Evolutionary conservation across 2,329 filamentous ascomycete genomes (phyloP), one percentile per base, ranked within the genome.

Genomic region (Colletotrichum magnum): DNA sequence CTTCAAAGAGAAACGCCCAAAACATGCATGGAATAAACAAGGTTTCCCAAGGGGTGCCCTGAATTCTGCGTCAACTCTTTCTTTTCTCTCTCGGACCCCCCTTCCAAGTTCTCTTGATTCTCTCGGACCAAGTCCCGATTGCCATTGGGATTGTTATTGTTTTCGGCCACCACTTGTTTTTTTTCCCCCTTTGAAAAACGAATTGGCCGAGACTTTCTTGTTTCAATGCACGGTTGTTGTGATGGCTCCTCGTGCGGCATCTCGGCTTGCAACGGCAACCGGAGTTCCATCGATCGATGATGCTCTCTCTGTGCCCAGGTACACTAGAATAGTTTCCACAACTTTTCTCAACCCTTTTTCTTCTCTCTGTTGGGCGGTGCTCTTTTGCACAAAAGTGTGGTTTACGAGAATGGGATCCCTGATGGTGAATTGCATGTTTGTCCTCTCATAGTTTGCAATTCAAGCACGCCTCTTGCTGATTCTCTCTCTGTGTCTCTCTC

Each of bases 401-500:
- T 45, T 50, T 45, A 53, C 41, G 58, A 68, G 52, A 64, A 7
- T 58, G 58, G 36, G 26, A 41, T 32, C 9, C 15, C n/a, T 7
- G 15, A 16, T 47, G 10, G 21, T 60, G 59, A 53, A 68, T 45
- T 64, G 58, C 64, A 57, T 39, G 45, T 68, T 58, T 52, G 52
- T 53, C 51, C 32, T 32, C 52, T 58, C 65, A 58, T 58, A 26
- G 52, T 45, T 39, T 9, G 32, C 32, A 36, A 36, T 36, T 36
- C 32, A 36, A 36, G 32, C 32, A 36, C 32, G 32, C 32, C 32
- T 32, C 28, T 36, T 36, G 9, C 32, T 10, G 32, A 36, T 36
- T 36, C 32, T 36, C 32, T 36, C 32, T 36, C 28, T 32, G 7
- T 32, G 7, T 32, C 28, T 32, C 28, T 32, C 32, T 10, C 10